phyloP scores from a whole-genome alignment of 257 asterid species.

The Nicotiana undulata region DNA sequence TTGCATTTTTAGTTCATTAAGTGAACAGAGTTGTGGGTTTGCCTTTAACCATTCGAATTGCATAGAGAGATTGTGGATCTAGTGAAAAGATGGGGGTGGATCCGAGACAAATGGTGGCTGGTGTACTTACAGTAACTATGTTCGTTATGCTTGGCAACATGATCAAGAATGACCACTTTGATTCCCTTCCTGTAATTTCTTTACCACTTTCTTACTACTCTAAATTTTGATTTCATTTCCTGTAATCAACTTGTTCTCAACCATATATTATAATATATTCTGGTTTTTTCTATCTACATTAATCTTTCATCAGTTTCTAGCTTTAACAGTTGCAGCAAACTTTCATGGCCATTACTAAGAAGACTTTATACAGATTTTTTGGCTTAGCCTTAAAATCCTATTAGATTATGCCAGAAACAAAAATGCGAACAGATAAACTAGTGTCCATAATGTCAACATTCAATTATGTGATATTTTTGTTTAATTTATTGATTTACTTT shows the following conservation, averaged over 20 bases:
- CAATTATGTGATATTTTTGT: not conserved
- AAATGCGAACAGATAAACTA: not conserved
- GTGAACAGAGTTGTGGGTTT: not conserved
- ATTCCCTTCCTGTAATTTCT: conserved; percentile 25
- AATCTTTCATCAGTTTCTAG: not conserved
- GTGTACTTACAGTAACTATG: conserved; percentile 44
- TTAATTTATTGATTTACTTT: not conserved
- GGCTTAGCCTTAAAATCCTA: not conserved
- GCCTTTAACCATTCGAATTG: not conserved
- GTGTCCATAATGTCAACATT: not conserved
- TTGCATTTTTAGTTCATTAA: not conserved
- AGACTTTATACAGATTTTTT: not conserved
- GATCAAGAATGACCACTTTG: conserved; percentile 53
- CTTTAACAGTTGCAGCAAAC: not conserved
- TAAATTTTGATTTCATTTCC: not conserved
- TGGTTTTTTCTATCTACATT: not conserved
- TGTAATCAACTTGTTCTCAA: not conserved
- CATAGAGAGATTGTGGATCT: not conserved
- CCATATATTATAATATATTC: not conserved
- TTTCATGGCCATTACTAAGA: not conserved
- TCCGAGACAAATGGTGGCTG: conserved; percentile 50
- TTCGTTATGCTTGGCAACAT: conserved; percentile 53
- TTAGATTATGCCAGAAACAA: not conserved
- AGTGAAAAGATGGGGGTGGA: conserved; percentile 35
- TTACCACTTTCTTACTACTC: not conserved